Percentiles rank a stretch among this genome's conserved stretches.
These are phyloP conservation scores for Thermothelomyces thermophilus DNA, from an alignment of 2,329 filamentous ascomycete genomes.

Conservation along the genomic window DNA sequence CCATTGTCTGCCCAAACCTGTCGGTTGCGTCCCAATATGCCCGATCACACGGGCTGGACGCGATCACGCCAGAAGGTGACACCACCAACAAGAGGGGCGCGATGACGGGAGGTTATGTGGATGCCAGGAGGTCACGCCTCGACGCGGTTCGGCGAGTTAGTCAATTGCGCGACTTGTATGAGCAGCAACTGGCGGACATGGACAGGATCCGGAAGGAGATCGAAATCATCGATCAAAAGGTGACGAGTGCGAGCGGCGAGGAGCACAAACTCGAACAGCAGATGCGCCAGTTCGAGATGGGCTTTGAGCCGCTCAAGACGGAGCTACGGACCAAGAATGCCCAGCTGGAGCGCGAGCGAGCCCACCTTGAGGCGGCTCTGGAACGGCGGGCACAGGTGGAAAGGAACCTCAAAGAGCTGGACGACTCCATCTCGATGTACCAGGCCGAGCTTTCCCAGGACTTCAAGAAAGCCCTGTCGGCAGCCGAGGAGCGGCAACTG, in stretches of 20 bases:
- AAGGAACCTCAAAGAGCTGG: slow-evolving; percentile 66
- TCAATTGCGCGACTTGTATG: slow-evolving; percentile 68
- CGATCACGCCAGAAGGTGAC: slow-evolving; percentile 91
- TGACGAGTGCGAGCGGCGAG: slow-evolving; percentile 79
- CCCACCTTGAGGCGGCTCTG: slow-evolving; percentile 64
- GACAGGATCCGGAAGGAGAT: slow-evolving; percentile 62
- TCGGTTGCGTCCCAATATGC: slow-evolving; percentile 85
- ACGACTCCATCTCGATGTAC: slow-evolving; percentile 67
- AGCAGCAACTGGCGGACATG: slow-evolving; percentile 57
- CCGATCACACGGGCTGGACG: slow-evolving; percentile 82
- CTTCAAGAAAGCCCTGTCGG: slow-evolving; percentile 84
- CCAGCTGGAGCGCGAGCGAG: slow-evolving; percentile 65
- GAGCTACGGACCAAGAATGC: slow-evolving; percentile 71
- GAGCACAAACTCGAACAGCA: slow-evolving; percentile 76
- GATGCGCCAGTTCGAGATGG: slow-evolving; percentile 69
- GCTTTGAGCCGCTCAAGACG: slow-evolving; percentile 71
- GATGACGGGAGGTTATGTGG: slow-evolving; percentile 90
- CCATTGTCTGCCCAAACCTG: slow-evolving; percentile 86
- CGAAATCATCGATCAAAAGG: slow-evolving; percentile 77
- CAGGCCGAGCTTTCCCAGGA: slow-evolving; percentile 76
- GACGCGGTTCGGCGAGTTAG: slow-evolving; percentile 71
- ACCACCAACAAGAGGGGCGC: slow-evolving; percentile 92
- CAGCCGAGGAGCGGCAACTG: slow-evolving; percentile 75
- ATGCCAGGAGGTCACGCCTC: slow-evolving; percentile 78
- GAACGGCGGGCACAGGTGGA: slow-evolving; percentile 62